Percentiles rank a stretch among this genome's conserved stretches.
These are phyloP conservation scores for Metschnikowia peoriensis DNA, from an alignment of 805 yeast species.

Conservation along the genomic window DNA sequence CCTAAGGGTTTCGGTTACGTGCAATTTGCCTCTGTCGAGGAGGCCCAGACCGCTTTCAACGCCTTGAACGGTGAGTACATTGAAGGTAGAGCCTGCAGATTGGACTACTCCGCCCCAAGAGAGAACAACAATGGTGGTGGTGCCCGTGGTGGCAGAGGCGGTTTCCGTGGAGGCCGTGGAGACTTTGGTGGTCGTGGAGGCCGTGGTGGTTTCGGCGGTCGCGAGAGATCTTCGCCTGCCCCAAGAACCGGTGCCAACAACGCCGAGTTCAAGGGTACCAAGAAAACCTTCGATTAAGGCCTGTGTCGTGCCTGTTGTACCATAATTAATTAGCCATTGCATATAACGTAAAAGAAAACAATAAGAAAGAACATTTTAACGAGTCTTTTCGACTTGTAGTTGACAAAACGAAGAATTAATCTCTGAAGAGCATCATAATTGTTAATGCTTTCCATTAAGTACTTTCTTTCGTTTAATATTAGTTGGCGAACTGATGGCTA, in stretches of 20 bases:
- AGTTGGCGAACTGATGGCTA: too few relatives aligned
- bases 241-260: slow-evolving; percentile 64
- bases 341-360: not conserved
- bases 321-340: slow-evolving; percentile 4
- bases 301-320: slow-evolving; percentile 1
- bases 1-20: slow-evolving; percentile 99
- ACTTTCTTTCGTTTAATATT: too few relatives aligned
- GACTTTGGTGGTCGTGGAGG: slow-evolving; percentile 19
- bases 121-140: slow-evolving; percentile 41
- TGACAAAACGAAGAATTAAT: not conserved
- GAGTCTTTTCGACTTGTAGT: not conserved
- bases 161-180: slow-evolving; percentile 20
- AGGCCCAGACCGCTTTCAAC: slow-evolving; percentile 84
- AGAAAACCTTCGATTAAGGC: slow-evolving; percentile 72
- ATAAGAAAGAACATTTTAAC: not conserved
- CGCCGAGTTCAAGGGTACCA: slow-evolving; percentile 77
- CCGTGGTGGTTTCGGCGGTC: slow-evolving; percentile 29
- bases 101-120: slow-evolving; percentile 92
- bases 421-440: not conserved
- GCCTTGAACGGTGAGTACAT: slow-evolving; percentile 86
- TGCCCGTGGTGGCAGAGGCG: slow-evolving; percentile 13
- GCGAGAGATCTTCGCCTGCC: slow-evolving; percentile 53
- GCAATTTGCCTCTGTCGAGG: slow-evolving; percentile 82
- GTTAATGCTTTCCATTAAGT: not conserved
- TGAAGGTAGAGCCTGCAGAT: slow-evolving; percentile 90